Evolutionary conservation across 768 basidiomycete genomes (phyloP).

Genomic region (Tricholoma terreum): DNA sequence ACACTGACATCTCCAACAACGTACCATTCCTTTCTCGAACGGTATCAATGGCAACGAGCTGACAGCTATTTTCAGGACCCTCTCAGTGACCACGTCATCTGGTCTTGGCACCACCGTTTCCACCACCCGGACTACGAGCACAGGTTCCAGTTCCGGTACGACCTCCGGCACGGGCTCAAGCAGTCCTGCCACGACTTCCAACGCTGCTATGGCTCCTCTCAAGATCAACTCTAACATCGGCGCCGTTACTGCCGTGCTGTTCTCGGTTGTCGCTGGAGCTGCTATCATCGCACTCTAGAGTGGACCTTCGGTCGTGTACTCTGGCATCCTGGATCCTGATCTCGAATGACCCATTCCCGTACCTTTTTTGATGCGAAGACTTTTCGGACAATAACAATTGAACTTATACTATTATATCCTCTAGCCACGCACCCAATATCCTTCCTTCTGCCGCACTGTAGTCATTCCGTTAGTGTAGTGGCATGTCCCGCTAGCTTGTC

Average conservation of each 20-base stretch:
- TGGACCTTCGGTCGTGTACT: background rate
- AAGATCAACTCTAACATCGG: conserved; percentile 32
- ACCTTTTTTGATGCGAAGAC: background rate
- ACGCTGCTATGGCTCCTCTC: conserved; percentile 28
- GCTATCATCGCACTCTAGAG: conserved; percentile 42
- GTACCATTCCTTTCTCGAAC: conserved; percentile 3
- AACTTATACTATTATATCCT: background rate
- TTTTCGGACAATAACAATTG: background rate
- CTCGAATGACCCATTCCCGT: background rate
- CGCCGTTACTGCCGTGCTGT: conserved; percentile 31
- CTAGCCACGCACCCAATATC: background rate
- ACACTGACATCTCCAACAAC: background rate
- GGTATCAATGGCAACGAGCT: background rate
- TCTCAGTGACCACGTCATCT: conserved; percentile 5
- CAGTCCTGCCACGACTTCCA: conserved; percentile 19
- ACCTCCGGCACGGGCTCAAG: conserved; percentile 6
- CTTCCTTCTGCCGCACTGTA: background rate
- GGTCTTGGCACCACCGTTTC: conserved; percentile 17
- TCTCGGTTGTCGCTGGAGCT: conserved; percentile 49
- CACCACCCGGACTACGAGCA: background rate
- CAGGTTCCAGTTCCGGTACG: conserved; percentile 7
- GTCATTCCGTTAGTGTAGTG: conserved; percentile 20
- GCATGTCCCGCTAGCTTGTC: conserved; percentile 22
- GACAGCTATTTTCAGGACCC: background rate
- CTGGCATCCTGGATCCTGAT: background rate